Evolutionary conservation across 1,284 basidiomycete species (phyloP).

Genomic region (Stereum hirsutum): DNA sequence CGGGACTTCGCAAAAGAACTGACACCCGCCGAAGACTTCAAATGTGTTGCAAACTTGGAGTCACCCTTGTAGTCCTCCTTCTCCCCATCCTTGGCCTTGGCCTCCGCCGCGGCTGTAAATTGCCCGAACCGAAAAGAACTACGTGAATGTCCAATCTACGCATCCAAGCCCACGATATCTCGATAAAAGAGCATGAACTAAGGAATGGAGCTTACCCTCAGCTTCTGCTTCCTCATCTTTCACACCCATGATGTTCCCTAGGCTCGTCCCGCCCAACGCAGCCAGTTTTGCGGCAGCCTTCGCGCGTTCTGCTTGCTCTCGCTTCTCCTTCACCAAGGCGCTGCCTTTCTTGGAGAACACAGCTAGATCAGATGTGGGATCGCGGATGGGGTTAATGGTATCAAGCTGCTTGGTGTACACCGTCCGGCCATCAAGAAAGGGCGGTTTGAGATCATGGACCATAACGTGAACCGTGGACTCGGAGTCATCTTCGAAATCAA

Average conservation of each 20-base stretch:
- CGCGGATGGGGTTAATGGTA: slow-evolving; percentile 94
- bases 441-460: slow-evolving; percentile 95
- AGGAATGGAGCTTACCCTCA: slow-evolving; percentile 50
- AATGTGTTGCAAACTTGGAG: slow-evolving; percentile 91
- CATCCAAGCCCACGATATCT: no score
- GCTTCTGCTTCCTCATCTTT: slow-evolving; percentile 89
- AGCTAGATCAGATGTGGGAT: slow-evolving; percentile 92
- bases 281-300: slow-evolving; percentile 96
- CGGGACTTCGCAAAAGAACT: slow-evolving; percentile 79
- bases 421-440: slow-evolving; percentile 94
- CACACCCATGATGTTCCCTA: slow-evolving; percentile 97
- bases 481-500: slow-evolving; percentile 89
- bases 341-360: slow-evolving; percentile 95
- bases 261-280: slow-evolving; percentile 81
- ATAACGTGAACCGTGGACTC: slow-evolving; percentile 96
- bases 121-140: slow-evolving; percentile 28
- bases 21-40: slow-evolving; percentile 72
- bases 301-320: slow-evolving; percentile 91
- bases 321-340: slow-evolving; percentile 86
- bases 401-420: slow-evolving; percentile 97
- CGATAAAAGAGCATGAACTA: slow-evolving; percentile 12
- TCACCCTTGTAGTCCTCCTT: slow-evolving; percentile 80
- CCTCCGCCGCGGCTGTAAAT: slow-evolving; percentile 50
- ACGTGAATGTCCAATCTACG: slow-evolving; percentile 72
- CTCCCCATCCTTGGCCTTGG: slow-evolving; percentile 24